These are phyloP conservation scores for Lactarius deliciosus DNA, from an alignment of 768 basidiomycete genomes.

Conservation along the genomic window DNA sequence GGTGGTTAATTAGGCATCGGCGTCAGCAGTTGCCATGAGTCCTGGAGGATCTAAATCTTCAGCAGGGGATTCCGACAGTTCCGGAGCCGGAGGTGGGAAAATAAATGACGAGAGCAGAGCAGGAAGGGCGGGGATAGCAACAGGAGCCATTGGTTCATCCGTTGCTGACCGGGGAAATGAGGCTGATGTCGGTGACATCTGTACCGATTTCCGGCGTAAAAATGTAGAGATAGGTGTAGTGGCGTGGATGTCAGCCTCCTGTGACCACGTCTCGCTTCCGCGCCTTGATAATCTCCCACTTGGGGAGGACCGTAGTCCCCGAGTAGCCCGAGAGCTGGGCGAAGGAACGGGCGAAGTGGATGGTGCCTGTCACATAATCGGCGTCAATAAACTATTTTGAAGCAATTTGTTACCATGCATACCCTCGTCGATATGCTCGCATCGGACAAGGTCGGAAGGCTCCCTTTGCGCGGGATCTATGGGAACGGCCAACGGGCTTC, in stretches of 20 bases:
- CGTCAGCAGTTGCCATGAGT: constrained; percentile 9
- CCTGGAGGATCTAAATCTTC: constrained; percentile 8
- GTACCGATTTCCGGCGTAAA: constrained; percentile 76
- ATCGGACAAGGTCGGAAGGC: constrained; percentile 33
- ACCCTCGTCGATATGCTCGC: constrained; percentile 34
- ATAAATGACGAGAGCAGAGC: constrained; percentile 42
- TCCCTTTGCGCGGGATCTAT: constrained; percentile 35
- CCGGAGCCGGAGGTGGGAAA: constrained; percentile 26
- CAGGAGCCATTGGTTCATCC: constrained; percentile 46
- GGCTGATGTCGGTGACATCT: constrained; percentile 57
- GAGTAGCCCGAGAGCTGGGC: constrained; percentile 27
- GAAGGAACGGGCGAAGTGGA: constrained; percentile 36
- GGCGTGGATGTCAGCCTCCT: constrained; percentile 34
- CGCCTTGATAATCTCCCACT: constrained; percentile 26
- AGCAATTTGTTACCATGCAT: constrained; percentile 14
- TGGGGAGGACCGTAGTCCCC: constrained; percentile 21
- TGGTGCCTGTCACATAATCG: constrained; percentile 29
- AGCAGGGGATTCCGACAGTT: constrained; percentile 10
- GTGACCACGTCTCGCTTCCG: constrained; percentile 32
- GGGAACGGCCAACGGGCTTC: not conserved
- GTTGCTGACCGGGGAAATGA: constrained; percentile 35
- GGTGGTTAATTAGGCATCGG: constrained; percentile 4
- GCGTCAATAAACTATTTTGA: not conserved
- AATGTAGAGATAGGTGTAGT: constrained; percentile 76
- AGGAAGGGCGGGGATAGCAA: constrained; percentile 67